Evolutionary conservation across 106 monocot genomes (phyloP).

Genomic region (Cymbidium sinense): DNA sequence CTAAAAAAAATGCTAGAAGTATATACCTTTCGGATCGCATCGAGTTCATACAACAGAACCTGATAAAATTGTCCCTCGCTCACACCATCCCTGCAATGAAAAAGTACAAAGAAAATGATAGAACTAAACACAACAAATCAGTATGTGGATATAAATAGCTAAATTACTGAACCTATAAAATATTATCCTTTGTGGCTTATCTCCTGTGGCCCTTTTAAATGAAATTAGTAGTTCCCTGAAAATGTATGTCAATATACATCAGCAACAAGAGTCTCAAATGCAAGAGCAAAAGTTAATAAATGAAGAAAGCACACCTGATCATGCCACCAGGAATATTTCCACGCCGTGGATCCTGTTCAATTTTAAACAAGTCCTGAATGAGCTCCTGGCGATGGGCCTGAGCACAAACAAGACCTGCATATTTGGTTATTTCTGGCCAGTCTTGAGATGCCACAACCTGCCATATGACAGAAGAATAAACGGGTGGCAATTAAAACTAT

Average conservation of each 20-base stretch:
- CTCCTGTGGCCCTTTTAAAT: conserved; percentile 49
- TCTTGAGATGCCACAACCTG: conserved; percentile 57
- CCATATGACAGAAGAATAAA: neutral
- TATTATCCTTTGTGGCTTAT: conserved; percentile 53
- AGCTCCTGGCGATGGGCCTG: conserved; percentile 32
- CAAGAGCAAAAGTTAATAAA: neutral
- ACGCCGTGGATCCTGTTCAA: conserved; percentile 32
- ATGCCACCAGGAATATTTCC: conserved; percentile 41
- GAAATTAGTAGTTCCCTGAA: conserved; percentile 69
- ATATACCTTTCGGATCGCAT: conserved; percentile 40
- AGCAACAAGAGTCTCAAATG: neutral
- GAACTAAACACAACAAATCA: neutral
- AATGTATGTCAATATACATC: neutral
- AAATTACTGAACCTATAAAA: conserved; percentile 40
- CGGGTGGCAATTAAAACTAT: too few species aligned
- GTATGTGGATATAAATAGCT: neutral
- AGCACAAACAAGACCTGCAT: conserved; percentile 35
- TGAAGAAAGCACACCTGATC: conserved; percentile 33
- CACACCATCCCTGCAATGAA: conserved; percentile 45
- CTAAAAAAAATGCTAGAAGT: neutral
- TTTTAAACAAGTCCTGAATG: conserved; percentile 46
- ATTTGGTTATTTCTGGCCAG: conserved; percentile 56
- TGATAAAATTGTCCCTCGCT: conserved; percentile 72
- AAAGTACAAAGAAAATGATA: neutral
- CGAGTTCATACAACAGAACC: conserved; percentile 47